A percentile compares a stretch with the other conserved stretches of the same genome.
phyloP scores from a whole-genome alignment of 345 rosid species.

The Nasturtium officinale region DNA sequence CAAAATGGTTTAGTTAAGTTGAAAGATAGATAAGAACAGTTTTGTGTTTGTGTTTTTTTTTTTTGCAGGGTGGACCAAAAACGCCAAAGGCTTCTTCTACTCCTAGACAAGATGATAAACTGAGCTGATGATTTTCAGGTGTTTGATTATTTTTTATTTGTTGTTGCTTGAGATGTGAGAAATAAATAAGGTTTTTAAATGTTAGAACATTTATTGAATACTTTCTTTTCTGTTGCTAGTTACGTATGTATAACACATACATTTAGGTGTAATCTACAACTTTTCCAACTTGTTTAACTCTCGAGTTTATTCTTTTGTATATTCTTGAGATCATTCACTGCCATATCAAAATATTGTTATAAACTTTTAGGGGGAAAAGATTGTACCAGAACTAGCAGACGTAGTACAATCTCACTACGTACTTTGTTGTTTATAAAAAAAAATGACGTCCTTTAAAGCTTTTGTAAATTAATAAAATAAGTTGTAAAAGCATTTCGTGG shows the following conservation, averaged over 20 bases:
- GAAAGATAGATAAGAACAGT: slow-evolving; percentile 7
- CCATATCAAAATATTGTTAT: neutral
- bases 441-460: neutral
- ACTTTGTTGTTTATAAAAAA: neutral
- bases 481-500: neutral
- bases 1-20: neutral
- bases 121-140: slow-evolving; percentile 14
- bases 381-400: neutral
- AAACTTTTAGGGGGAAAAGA: neutral
- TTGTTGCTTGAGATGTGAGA: neutral
- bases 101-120: slow-evolving; percentile 4
- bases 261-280: neutral
- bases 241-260: slow-evolving; percentile 9
- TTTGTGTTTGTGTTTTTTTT: neutral
- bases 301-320: slow-evolving; percentile 19
- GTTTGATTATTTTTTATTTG: neutral
- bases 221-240: neutral
- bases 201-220: neutral
- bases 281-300: neutral
- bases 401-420: neutral
- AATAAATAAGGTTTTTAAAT: neutral
- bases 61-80: slow-evolving; percentile 34
- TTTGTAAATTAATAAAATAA: neutral
- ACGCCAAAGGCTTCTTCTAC: slow-evolving; percentile 33
- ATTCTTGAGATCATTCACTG: neutral